A percentile compares a stretch with the other conserved stretches of the same genome.
Evolutionary conservation across 441 rosid genomes (phyloP).

Genomic region (Erodium texanum): DNA sequence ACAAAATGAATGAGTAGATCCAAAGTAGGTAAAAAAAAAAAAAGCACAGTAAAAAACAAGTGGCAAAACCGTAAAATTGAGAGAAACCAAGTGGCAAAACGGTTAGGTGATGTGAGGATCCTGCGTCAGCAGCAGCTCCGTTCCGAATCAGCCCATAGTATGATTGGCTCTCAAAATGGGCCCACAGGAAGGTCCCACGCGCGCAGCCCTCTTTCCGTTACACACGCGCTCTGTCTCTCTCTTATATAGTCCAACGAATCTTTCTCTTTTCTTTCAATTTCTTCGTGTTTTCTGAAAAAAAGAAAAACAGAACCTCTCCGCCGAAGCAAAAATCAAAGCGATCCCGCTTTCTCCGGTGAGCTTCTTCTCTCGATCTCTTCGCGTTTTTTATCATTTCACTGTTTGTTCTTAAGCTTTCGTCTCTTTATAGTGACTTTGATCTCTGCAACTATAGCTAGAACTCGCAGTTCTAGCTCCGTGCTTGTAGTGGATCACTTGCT

Average conservation of each 20-base stretch:
- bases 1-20: neutral
- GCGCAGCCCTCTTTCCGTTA: neutral
- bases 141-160: neutral
- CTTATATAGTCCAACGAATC: neutral
- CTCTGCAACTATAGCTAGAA: neutral
- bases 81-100: neutral
- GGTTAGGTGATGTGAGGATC: neutral
- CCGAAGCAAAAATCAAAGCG: neutral
- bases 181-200: neutral
- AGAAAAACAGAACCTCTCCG: neutral
- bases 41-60: neutral
- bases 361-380: neutral
- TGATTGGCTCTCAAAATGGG: neutral
- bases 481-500: neutral
- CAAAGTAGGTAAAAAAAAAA: neutral
- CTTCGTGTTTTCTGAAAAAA: neutral
- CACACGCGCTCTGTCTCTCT: neutral
- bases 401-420: neutral
- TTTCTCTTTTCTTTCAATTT: conserved; percentile 3
- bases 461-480: neutral
- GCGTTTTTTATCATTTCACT: neutral
- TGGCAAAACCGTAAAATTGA: neutral
- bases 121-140: neutral
- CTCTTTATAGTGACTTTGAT: neutral
- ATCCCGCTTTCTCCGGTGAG: neutral